phyloP scores from a whole-genome alignment of 1,284 basidiomycete species.

The Porphyrellus sp. region DNA sequence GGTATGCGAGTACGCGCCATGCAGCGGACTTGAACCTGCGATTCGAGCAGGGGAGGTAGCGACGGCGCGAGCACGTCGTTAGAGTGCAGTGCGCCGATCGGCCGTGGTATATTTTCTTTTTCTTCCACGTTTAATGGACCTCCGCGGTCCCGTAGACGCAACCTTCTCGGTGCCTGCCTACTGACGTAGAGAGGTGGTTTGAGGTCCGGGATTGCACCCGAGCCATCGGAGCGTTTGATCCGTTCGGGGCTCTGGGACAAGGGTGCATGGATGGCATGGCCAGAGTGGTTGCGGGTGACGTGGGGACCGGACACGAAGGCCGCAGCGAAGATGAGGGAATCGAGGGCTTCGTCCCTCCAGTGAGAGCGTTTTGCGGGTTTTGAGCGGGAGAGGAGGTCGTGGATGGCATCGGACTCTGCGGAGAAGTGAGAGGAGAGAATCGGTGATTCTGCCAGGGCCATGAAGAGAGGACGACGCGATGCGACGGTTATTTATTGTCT shows the following conservation, averaged over 20 bases:
- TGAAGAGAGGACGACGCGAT: slow-evolving; percentile 10
- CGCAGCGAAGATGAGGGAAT: slow-evolving; percentile 70
- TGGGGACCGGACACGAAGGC: slow-evolving; percentile 68
- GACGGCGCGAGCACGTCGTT: slow-evolving; percentile 30
- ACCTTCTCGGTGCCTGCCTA: slow-evolving; percentile 65
- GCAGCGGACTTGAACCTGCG: slow-evolving; percentile 67
- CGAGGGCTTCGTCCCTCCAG: slow-evolving; percentile 62
- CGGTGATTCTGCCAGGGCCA: slow-evolving; percentile 35
- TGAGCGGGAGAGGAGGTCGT: slow-evolving; percentile 40
- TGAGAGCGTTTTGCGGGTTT: slow-evolving; percentile 40
- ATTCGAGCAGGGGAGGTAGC: slow-evolving; percentile 19
- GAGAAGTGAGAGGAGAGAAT: slow-evolving; percentile 25
- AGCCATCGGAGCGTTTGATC: slow-evolving; percentile 41
- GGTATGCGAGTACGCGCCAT: slow-evolving; percentile 97
- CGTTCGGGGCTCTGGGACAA: slow-evolving; percentile 56
- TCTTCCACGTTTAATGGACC: slow-evolving; percentile 9
- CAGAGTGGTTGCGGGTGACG: slow-evolving; percentile 66
- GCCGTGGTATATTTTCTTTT: slow-evolving; percentile 34
- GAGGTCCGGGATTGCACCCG: slow-evolving; percentile 35
- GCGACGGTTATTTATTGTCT: no score
- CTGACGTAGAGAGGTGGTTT: slow-evolving; percentile 60
- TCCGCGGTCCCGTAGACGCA: slow-evolving; percentile 42
- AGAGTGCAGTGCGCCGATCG: slow-evolving; percentile 22
- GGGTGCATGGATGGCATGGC: slow-evolving; percentile 48
- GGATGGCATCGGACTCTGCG: slow-evolving; percentile 26